A percentile compares a stretch with the other conserved stretches of the same genome.
Conservation (phyloP, 805 yeast genomes). For the Wilhelminamyces savonicus region DNA sequence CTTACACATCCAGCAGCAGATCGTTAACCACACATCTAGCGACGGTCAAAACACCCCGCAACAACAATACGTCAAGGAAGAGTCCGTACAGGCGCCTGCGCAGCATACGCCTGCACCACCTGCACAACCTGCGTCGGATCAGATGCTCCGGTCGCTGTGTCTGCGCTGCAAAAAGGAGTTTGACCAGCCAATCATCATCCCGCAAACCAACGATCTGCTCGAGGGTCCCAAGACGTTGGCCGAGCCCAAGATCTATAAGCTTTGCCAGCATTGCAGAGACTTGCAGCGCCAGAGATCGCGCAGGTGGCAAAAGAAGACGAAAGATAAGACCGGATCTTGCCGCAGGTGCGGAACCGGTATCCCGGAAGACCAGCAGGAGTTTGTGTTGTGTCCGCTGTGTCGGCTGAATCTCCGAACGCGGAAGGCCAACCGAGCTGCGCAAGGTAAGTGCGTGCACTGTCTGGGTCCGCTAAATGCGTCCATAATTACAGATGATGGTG, state of each 20-base stretch:
- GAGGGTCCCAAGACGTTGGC: constrained; percentile 23
- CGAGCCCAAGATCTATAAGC: constrained; percentile 41
- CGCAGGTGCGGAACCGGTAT: constrained; percentile 56
- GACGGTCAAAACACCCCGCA: constrained; percentile 4
- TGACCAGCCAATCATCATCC: constrained; percentile 35
- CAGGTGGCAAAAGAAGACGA: constrained; percentile 60
- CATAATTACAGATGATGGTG: constrained; percentile 24
- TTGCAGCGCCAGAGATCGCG: constrained; percentile 56
- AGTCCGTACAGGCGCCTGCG: background rate
- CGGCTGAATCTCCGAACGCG: constrained; percentile 47
- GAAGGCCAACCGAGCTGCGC: constrained; percentile 53
- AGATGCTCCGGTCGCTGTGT: constrained; percentile 27
- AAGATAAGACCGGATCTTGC: constrained; percentile 56
- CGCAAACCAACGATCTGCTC: constrained; percentile 13
- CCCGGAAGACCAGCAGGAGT: constrained; percentile 44
- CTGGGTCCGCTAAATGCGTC: constrained; percentile 47
- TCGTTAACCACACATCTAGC: constrained; percentile 2
- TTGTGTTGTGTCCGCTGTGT: constrained; percentile 56
- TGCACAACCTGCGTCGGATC: constrained; percentile 2
- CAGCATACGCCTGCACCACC: constrained; percentile 1
- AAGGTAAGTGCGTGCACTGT: constrained; percentile 66
- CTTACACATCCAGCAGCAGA: constrained; percentile 1
- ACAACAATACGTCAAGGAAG: constrained; percentile 1
- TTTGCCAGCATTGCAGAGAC: constrained; percentile 61
- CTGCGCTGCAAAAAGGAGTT: constrained; percentile 58